Conservation (phyloP, 1,139 yeast genomes). For the Lodderomyces jiufengensis region DNA sequence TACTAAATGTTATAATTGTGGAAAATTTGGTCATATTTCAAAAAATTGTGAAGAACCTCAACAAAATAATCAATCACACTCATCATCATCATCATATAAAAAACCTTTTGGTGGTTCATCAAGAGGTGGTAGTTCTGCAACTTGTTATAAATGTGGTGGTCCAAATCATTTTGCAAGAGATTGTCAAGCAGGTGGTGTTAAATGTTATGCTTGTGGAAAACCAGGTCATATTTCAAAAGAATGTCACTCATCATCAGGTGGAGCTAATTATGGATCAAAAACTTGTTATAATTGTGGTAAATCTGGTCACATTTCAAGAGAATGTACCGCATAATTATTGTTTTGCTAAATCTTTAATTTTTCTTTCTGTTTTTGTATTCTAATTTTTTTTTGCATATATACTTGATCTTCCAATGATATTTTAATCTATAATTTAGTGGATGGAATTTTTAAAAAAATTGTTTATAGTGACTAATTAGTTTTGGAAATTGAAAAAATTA, state of each 20-base stretch:
- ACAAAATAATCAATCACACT: constrained; percentile 18
- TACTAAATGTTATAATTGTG: constrained; percentile 53
- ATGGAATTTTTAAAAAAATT: too few relatives aligned
- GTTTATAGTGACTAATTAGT: too few relatives aligned
- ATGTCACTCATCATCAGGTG: constrained; percentile 53
- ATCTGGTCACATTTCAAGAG: constrained; percentile 35
- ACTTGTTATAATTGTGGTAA: constrained; percentile 45
- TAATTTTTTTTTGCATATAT: too few relatives aligned
- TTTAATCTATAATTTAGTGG: too few relatives aligned
- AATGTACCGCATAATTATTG: constrained; percentile 27
- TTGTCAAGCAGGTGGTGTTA: constrained; percentile 71
- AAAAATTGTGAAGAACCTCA: constrained; percentile 52
- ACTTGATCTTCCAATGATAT: too few relatives aligned
- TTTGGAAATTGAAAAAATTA: too few relatives aligned
- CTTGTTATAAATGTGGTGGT: constrained; percentile 91
- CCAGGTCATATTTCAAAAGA: constrained; percentile 86
- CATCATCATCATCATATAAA: constrained; percentile 16
- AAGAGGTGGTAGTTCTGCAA: constrained; percentile 36
- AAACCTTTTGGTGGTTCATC: constrained; percentile 15
- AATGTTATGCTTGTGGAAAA: constrained; percentile 92
- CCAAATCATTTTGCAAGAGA: constrained; percentile 92
- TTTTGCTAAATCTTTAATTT: too few relatives aligned
- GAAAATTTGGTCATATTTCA: constrained; percentile 80
- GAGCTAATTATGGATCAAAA: constrained; percentile 37
- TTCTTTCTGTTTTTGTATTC: not conserved